Percentiles rank a stretch among this genome's conserved stretches.
Conservation (phyloP, 805 yeast species). For the Starmerella floricola region DNA sequence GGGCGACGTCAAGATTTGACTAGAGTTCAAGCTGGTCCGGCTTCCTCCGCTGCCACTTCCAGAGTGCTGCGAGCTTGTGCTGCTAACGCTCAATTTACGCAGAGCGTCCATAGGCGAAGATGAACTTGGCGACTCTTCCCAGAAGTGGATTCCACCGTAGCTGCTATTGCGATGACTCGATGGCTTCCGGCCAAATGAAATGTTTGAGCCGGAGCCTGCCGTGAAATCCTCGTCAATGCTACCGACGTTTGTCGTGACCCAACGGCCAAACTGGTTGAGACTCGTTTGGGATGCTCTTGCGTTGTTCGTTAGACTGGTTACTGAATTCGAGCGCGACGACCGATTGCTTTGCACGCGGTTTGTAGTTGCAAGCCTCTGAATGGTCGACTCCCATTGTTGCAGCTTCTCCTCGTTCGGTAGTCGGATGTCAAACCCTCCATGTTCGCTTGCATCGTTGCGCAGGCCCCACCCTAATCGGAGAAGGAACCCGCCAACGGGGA, state of each 20-base stretch:
- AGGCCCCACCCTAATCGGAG: constrained; percentile 28
- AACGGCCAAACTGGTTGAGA: constrained; percentile 6
- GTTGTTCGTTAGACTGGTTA: background rate
- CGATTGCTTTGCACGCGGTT: constrained; percentile 1
- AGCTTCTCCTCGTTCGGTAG: constrained; percentile 75
- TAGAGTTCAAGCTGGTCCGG: constrained; percentile 5
- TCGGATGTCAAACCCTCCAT: constrained; percentile 71
- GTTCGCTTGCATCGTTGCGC: constrained; percentile 57
- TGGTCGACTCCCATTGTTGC: constrained; percentile 56
- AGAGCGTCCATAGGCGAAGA: constrained; percentile 17
- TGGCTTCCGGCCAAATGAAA: constrained; percentile 1
- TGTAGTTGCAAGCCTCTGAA: constrained; percentile 16
- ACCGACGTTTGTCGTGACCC: constrained; percentile 8
- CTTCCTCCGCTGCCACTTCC: constrained; percentile 4
- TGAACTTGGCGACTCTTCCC: constrained; percentile 12
- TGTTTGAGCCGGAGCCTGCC: background rate
- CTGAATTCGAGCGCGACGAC: constrained; percentile 8
- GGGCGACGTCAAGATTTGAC: constrained; percentile 2
- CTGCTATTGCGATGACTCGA: constrained; percentile 3
- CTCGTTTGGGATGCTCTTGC: constrained; percentile 9
- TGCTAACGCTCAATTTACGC: constrained; percentile 18
- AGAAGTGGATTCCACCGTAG: constrained; percentile 15
- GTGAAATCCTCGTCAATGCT: constrained; percentile 12
- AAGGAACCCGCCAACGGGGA: constrained; percentile 24
- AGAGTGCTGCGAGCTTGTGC: constrained; percentile 15